A percentile compares a stretch with the other conserved stretches of the same genome.
phyloP scores from a whole-genome alignment of 306 rosid genomes.

The Vigna radiata region DNA sequence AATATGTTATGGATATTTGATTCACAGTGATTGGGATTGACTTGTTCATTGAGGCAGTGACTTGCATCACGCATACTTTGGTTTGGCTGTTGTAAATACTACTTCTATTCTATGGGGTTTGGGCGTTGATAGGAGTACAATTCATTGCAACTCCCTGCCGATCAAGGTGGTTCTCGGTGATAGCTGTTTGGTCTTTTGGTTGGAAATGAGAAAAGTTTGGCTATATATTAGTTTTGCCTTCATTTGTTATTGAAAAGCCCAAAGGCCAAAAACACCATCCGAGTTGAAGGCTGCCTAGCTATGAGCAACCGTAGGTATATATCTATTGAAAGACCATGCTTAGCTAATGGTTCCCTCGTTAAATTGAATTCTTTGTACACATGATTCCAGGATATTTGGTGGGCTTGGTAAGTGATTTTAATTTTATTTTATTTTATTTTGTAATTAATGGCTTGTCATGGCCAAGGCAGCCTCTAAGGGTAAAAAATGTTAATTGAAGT shows the following conservation, averaged over 20 bases:
- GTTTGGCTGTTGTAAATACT: slow-evolving; percentile 41
- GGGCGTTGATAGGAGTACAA: neutral
- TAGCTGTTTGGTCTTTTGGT: neutral
- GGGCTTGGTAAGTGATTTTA: neutral
- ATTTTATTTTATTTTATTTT: too few relatives aligned
- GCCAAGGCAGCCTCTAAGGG: too few relatives aligned
- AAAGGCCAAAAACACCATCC: neutral
- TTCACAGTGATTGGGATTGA: slow-evolving; percentile 35
- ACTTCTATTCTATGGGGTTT: neutral
- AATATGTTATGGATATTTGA: neutral
- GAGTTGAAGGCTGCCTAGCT: neutral
- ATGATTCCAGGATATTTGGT: neutral
- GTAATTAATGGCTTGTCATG: too few relatives aligned
- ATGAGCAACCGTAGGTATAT: neutral
- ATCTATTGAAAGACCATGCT: neutral
- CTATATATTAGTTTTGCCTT: neutral
- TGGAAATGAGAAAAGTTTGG: neutral
- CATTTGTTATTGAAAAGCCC: neutral
- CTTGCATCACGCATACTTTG: neutral
- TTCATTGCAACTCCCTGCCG: neutral
- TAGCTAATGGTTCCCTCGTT: neutral
- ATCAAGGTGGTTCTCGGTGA: slow-evolving; percentile 36
- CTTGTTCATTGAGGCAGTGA: neutral
- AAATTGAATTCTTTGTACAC: neutral
- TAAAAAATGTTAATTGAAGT: too few relatives aligned